Conservation (phyloP, 108 stramenopile genomes). For the Cyclotella choctawhatcheeana region DNA sequence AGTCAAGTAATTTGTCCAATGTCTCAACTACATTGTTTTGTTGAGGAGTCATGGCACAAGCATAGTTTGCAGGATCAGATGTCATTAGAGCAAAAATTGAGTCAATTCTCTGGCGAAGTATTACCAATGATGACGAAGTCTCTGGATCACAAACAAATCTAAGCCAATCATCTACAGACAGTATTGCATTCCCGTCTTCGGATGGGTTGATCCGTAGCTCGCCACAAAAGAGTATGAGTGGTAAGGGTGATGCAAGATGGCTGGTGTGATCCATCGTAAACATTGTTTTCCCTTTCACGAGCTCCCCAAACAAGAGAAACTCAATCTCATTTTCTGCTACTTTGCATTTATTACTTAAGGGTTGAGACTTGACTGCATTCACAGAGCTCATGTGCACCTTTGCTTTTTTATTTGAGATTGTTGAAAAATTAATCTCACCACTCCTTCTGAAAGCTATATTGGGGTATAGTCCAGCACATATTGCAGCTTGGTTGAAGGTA, state of each 20-base stretch:
- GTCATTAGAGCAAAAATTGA: slow-evolving; percentile 58
- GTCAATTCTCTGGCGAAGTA: slow-evolving; percentile 66
- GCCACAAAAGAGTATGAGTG: slow-evolving; percentile 73
- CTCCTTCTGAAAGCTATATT: slow-evolving; percentile 65
- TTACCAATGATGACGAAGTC: slow-evolving; percentile 52
- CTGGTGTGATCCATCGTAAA: slow-evolving; percentile 75
- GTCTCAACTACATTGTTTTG: slow-evolving; percentile 57
- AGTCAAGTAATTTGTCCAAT: slow-evolving; percentile 52
- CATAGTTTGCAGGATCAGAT: slow-evolving; percentile 51
- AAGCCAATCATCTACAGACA: slow-evolving; percentile 78
- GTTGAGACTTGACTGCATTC: slow-evolving; percentile 71
- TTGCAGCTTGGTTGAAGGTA: slow-evolving; percentile 63
- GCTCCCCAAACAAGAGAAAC: slow-evolving; percentile 72
- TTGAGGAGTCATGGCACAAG: slow-evolving; percentile 23
- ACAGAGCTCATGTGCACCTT: slow-evolving; percentile 77
- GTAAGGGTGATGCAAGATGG: slow-evolving; percentile 64
- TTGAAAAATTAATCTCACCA: slow-evolving; percentile 77
- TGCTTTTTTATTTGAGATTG: slow-evolving; percentile 69
- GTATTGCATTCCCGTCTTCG: slow-evolving; percentile 43
- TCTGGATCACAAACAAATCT: slow-evolving; percentile 57
- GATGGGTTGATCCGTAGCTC: slow-evolving; percentile 55
- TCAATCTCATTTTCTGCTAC: slow-evolving; percentile 67
- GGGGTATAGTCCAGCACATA: slow-evolving; percentile 79
- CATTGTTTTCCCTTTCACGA: slow-evolving; percentile 62
- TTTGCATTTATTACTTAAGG: slow-evolving; percentile 61